phyloP scores from a whole-genome alignment of 768 basidiomycete species.

The Pleurotus citrinopileatus region DNA sequence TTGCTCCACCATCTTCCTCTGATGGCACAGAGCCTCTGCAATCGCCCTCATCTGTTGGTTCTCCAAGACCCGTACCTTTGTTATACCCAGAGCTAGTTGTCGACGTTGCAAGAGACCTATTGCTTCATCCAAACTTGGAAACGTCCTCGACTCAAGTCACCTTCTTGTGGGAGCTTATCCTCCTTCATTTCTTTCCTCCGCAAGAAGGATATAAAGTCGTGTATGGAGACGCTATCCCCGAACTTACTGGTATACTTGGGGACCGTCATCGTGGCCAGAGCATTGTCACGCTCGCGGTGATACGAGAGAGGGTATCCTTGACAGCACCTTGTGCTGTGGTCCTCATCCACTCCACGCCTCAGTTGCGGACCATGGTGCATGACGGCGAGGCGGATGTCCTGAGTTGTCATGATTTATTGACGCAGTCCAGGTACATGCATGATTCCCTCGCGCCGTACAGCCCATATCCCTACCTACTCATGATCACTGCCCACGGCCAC shows the following conservation, averaged over 20 bases:
- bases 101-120: background rate
- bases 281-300: background rate
- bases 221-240: background rate
- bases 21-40: too few relatives aligned
- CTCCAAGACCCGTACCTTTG: too few relatives aligned
- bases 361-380: background rate
- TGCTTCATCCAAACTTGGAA: background rate
- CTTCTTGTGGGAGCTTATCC: background rate
- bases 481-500: background rate
- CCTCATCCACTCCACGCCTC: background rate
- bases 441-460: background rate
- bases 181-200: background rate
- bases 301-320: background rate
- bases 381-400: background rate
- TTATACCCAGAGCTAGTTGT: background rate
- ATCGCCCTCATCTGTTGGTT: too few relatives aligned
- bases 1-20: too few relatives aligned
- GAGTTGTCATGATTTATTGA: background rate
- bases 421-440: background rate
- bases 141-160: background rate
- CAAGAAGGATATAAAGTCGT: background rate
- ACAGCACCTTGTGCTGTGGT: background rate
- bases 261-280: background rate
- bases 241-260: background rate
- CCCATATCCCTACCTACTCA: background rate